Base-by-base conservation (phyloP, 345 rosid genomes). In the Euphorbia tirucalli region DNA sequence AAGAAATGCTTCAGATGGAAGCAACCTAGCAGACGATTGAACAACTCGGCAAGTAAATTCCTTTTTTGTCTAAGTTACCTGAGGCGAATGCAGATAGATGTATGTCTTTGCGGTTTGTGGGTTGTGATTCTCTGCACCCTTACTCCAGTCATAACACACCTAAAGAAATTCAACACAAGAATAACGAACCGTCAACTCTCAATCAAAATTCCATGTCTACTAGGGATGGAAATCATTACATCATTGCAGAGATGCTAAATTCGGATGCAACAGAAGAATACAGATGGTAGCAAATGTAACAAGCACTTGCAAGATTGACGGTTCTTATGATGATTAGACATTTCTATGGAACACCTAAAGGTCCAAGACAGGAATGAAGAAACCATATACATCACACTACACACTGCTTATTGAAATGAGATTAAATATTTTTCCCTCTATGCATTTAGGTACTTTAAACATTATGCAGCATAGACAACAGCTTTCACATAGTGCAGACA, bases 71-170 rank as follows among this genome's bases (percentile, higher is more conserved):
- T 7, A 54, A 66, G 10, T 50, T 67, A 89, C 94, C 91, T 83
- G 88, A 15, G 89, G 90, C 35, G 88, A 65, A 69, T 90, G 92
- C 79, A 90, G 79, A 84, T 79, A 88, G 39, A 90, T 88, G 69
- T 77, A 72, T 46, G 74, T 70, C 75, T 88, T 90, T 25, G 92
- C 89, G 0, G 87, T 85, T 67, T 90, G 83, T 16, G 96, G 96
- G 81, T 88, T 90, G 75, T 90, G 92, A 76, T 90, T 90, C 75
- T 86, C 96, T 7, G 92, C 91, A 72, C 93, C 91, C 75, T 96
- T 96, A 71, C 97, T 84, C 99, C 98, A 96, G 87, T 96, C 99
- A 64, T 96, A 93, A 76, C 98, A 93, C 14, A 83, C 86, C 99
- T 95, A 43, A 5, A 69, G 52, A 68, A 73, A 68, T 55, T 61